These are phyloP conservation scores for Calvatia gigantea DNA, from an alignment of 768 basidiomycete genomes.

Conservation along the genomic window DNA sequence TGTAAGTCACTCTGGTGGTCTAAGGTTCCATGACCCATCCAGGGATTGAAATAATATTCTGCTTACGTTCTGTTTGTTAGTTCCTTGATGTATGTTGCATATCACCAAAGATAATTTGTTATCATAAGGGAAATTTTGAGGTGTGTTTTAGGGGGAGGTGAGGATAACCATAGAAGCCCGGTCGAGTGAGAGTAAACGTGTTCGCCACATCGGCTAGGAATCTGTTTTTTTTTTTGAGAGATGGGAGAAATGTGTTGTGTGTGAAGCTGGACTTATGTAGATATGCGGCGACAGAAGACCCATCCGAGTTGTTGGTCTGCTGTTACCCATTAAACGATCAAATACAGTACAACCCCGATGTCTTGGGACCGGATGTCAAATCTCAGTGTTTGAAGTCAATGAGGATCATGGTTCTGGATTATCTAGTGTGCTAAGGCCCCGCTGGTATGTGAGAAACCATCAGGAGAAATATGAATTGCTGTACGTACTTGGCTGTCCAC, in stretches of 20 bases:
- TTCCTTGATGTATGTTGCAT: neutral
- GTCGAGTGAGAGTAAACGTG: neutral
- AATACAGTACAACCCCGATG: neutral
- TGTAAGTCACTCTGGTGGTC: neutral
- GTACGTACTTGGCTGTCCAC: slow-evolving; percentile 3
- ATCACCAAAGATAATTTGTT: neutral
- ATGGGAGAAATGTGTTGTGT: neutral
- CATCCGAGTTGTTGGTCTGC: neutral
- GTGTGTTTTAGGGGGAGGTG: neutral
- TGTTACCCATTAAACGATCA: neutral
- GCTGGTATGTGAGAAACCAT: slow-evolving; percentile 6
- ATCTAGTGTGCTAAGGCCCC: neutral
- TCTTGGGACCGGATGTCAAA: neutral
- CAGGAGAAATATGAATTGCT: slow-evolving; percentile 11
- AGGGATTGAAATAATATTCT: neutral
- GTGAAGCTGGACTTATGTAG: neutral
- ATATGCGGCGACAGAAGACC: slow-evolving; percentile 8
- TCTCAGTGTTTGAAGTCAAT: neutral
- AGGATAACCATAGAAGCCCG: neutral
- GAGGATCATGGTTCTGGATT: slow-evolving; percentile 4
- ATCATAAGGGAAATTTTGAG: neutral
- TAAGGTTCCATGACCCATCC: neutral
- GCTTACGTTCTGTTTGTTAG: neutral
- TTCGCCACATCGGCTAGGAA: neutral
- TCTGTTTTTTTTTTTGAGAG: neutral